A percentile compares a stretch with the other conserved stretches of the same genome.
Conservation (phyloP, 441 rosid species). For the Aleurites moluccanus region DNA sequence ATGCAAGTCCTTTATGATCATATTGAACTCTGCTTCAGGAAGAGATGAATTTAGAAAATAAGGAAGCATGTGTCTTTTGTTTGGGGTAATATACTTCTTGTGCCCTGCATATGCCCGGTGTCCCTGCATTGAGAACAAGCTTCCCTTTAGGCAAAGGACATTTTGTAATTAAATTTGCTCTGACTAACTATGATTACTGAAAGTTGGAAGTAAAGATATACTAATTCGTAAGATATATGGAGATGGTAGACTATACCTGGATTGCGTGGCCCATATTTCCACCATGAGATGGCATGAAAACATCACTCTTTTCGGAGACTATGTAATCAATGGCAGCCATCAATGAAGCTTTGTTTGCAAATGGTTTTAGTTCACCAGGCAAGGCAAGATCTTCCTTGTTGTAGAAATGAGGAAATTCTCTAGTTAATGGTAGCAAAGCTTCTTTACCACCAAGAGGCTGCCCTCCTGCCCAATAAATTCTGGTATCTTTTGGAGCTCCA, state of each 20-base stretch:
- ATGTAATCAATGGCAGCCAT: conserved; percentile 89
- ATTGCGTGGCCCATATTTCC: conserved; percentile 97
- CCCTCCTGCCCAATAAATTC: conserved; percentile 96
- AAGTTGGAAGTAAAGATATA: background rate
- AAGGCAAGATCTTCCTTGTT: conserved; percentile 76
- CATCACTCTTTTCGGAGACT: conserved; percentile 74
- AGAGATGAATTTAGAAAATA: conserved; percentile 68
- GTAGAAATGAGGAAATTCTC: conserved; percentile 68
- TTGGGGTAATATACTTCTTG: conserved; percentile 84
- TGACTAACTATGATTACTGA: background rate
- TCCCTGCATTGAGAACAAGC: conserved; percentile 53
- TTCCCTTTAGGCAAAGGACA: conserved; percentile 10
- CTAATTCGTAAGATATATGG: background rate
- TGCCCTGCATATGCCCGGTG: conserved; percentile 87
- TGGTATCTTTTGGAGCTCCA: conserved; percentile 68
- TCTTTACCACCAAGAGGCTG: conserved; percentile 80
- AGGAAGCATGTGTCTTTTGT: conserved; percentile 89
- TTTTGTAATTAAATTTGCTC: background rate
- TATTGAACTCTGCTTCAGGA: conserved; percentile 64
- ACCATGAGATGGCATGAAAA: conserved; percentile 97
- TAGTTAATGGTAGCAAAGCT: conserved; percentile 62
- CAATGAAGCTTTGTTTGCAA: conserved; percentile 65
- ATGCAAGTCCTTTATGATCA: conserved; percentile 66
- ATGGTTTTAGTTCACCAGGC: conserved; percentile 78
- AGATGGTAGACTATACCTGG: conserved; percentile 49